Evolutionary conservation across 163 green algal genomes (phyloP), one percentile per base, ranked within the genome.

Genomic region (Prototheca cutis): DNA sequence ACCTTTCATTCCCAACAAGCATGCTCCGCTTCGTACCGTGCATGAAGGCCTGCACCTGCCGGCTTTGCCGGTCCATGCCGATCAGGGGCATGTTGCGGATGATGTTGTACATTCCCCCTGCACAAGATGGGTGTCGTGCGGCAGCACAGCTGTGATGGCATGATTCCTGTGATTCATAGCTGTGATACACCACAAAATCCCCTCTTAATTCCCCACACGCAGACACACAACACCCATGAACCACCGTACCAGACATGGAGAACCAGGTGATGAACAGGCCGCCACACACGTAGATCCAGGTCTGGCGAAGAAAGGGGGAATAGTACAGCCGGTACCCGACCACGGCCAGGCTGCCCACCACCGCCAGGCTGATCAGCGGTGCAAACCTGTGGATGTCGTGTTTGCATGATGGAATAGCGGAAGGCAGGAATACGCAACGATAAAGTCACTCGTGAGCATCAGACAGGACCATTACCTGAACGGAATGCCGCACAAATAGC

Each of bases 51-150:
- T 75, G 65, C 15, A 47, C 17, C 40, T 42, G 23, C 25, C 65
- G 60, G 2, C 56, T 68, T 27, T 69, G 61, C 13, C 40, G 59
- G 48, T 75, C 59, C 40, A 42, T 67, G 25, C 53, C 54, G 24
- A 75, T 30, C 23, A 93, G 53, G 0, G 86, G 86, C 59, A 93
- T 76, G 59, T 79, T 79, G 19, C 86, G 73, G 65, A 94, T 94
- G 75, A 93, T 93, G 79, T 91, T 93, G 80, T 84, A 87, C 85
- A 94, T 92, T 62, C 83, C 85, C 3, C 84, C 83, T 29, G 55
- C 19, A n/a, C n/a, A n/a, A n/a, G n/a, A n/a, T n/a, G n/a, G n/a
- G n/a, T n/a, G n/a, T n/a, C n/a, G n/a, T n/a, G n/a, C n/a, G n/a
- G n/a, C n/a, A n/a, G n/a, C n/a, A n/a, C n/a, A n/a, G n/a, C n/a